Evolutionary conservation across 208 protist species (phyloP).

Genomic region (Porcisia hertigi): DNA sequence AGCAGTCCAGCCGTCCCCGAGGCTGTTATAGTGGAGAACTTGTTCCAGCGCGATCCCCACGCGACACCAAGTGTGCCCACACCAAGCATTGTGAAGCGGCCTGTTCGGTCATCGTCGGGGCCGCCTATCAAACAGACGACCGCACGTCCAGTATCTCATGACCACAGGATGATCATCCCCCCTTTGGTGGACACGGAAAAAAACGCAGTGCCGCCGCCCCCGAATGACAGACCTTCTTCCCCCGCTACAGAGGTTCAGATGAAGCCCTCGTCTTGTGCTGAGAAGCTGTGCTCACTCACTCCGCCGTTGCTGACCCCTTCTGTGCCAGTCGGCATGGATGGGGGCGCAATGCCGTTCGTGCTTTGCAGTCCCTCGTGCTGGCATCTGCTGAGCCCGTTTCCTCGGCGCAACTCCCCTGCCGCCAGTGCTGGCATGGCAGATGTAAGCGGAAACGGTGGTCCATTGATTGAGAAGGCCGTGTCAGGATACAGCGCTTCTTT

Average conservation of each 20-base stretch:
- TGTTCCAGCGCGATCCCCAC: slow-evolving; percentile 30
- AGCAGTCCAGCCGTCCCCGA: slow-evolving; percentile 35
- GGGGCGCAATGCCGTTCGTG: slow-evolving; percentile 17
- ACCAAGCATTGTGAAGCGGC: slow-evolving; percentile 2
- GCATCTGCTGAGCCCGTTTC: slow-evolving; percentile 21
- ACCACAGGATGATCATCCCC: neutral
- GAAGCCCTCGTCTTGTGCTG: neutral
- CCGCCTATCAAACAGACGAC: neutral
- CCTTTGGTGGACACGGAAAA: neutral
- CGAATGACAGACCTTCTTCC: neutral
- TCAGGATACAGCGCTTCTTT: neutral
- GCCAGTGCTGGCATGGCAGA: neutral
- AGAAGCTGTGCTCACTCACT: neutral
- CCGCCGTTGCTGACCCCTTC: neutral
- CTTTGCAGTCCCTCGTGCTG: slow-evolving; percentile 25
- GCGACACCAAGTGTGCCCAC: slow-evolving; percentile 4
- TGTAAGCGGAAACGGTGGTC: neutral
- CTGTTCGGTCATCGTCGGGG: neutral
- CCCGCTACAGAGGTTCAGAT: neutral
- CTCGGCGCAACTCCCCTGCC: slow-evolving; percentile 6
- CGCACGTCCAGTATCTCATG: too few relatives aligned
- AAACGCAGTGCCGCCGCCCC: neutral
- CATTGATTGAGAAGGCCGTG: neutral
- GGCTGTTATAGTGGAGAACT: slow-evolving; percentile 34
- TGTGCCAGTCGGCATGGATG: slow-evolving; percentile 11